Conservation (phyloP, 768 basidiomycete genomes). For the Lyophyllum atratum region DNA sequence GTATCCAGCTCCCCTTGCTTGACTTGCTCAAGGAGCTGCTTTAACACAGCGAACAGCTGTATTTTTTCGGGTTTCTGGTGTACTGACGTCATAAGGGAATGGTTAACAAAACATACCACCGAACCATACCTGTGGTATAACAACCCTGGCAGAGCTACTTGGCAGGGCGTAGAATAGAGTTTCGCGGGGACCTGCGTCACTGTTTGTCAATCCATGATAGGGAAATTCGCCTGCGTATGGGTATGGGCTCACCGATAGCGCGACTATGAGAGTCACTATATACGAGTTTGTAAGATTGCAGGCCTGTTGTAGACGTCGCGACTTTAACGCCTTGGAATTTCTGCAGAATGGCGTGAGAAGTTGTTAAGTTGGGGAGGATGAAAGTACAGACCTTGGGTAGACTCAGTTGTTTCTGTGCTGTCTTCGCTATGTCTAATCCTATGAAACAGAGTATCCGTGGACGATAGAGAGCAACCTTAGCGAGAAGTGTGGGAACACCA, state of each 20-base stretch:
- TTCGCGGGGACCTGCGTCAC: constrained; percentile 31
- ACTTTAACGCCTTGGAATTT: constrained; percentile 10
- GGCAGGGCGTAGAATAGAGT: constrained; percentile 78
- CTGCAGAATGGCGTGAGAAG: not conserved
- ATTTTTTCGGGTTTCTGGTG: constrained; percentile 16
- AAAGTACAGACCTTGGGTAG: constrained; percentile 16
- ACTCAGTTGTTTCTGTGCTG: constrained; percentile 29
- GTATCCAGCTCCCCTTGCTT: constrained; percentile 11
- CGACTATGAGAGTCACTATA: constrained; percentile 26
- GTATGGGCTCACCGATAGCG: not conserved
- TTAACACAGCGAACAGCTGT: constrained; percentile 7
- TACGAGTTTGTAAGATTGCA: constrained; percentile 55
- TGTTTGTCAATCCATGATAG: not conserved
- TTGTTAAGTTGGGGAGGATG: not conserved
- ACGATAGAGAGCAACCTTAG: constrained; percentile 55
- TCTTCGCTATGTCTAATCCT: constrained; percentile 62
- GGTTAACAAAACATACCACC: not conserved
- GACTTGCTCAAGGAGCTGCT: constrained; percentile 2
- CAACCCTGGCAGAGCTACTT: constrained; percentile 75
- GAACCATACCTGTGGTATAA: constrained; percentile 66
- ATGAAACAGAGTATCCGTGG: constrained; percentile 80
- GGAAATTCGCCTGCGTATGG: too few relatives aligned
- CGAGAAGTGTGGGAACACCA: constrained; percentile 58
- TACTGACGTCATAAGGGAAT: not conserved
- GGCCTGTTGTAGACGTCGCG: constrained; percentile 25